phyloP scores from a whole-genome alignment of 768 basidiomycete genomes.

The Boletus rubropictus region DNA sequence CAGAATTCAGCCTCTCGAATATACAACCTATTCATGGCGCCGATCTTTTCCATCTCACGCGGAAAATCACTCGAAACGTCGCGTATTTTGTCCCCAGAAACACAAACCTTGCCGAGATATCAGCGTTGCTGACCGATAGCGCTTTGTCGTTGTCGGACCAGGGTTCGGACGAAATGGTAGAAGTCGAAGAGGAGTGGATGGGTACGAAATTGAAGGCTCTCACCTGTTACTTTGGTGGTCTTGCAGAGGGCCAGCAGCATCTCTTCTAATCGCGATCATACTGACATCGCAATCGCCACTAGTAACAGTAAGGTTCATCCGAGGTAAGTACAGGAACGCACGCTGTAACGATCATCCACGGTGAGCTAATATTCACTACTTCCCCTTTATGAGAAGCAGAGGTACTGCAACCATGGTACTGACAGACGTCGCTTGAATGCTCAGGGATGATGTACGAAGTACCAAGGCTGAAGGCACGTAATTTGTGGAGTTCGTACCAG shows the following conservation, averaged over 20 bases:
- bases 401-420: not conserved
- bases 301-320: not conserved
- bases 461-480: too few relatives aligned
- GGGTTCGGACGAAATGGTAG: constrained; percentile 51
- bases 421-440: not conserved
- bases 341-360: not conserved
- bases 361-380: not conserved
- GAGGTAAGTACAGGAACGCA: not conserved
- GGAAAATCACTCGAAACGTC: constrained; percentile 70
- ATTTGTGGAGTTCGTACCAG: too few relatives aligned
- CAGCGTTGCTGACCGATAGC: constrained; percentile 36
- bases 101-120: constrained; percentile 65
- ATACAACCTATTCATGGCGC: constrained; percentile 79
- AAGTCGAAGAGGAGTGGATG: constrained; percentile 98
- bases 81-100: constrained; percentile 91
- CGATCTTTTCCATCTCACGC: constrained; percentile 71
- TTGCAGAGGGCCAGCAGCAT: constrained; percentile 62
- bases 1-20: constrained; percentile 61
- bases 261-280: constrained; percentile 37
- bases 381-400: not conserved
- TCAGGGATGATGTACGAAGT: not conserved
- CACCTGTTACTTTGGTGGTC: constrained; percentile 89
- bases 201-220: constrained; percentile 87
- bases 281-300: not conserved
- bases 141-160: not conserved